phyloP scores from a whole-genome alignment of 1,139 yeast species.

The Lipomyces yarrowii region DNA sequence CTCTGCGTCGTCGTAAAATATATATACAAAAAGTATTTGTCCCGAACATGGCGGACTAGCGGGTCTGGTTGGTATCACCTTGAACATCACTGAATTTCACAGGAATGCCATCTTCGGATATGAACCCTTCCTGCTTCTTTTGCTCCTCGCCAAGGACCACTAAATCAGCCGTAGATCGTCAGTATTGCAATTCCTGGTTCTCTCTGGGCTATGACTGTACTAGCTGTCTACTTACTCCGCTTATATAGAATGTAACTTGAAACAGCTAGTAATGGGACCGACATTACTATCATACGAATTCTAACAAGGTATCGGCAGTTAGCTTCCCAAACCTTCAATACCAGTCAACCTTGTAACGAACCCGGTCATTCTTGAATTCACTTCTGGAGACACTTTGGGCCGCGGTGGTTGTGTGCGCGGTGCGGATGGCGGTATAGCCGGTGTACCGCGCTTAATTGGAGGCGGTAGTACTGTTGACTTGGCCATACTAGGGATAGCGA shows the following conservation, averaged over 20 bases:
- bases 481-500: not conserved
- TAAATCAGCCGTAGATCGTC: not conserved
- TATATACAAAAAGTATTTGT: not conserved
- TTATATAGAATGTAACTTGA: conserved; percentile 23
- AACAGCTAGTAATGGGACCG: conserved; percentile 23
- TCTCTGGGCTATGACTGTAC: not conserved
- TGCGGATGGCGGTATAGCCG: conserved; percentile 4
- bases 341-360: not conserved
- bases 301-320: not conserved
- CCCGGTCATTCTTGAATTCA: not conserved
- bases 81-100: conserved; percentile 15
- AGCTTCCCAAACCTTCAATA: not conserved
- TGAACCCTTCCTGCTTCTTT: conserved; percentile 21
- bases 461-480: not conserved
- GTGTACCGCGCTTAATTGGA: not conserved
- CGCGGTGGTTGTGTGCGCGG: not conserved
- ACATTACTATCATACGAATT: conserved; percentile 23
- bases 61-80: conserved; percentile 9
- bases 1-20: not conserved
- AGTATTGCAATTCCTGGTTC: not conserved
- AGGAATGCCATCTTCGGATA: conserved; percentile 25
- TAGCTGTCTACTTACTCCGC: conserved; percentile 14
- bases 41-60: not conserved
- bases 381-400: not conserved
- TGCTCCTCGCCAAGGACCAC: conserved; percentile 28